Evolutionary conservation across 2,329 filamentous ascomycete species (phyloP).

Genomic region (Sporothrix mexicana): DNA sequence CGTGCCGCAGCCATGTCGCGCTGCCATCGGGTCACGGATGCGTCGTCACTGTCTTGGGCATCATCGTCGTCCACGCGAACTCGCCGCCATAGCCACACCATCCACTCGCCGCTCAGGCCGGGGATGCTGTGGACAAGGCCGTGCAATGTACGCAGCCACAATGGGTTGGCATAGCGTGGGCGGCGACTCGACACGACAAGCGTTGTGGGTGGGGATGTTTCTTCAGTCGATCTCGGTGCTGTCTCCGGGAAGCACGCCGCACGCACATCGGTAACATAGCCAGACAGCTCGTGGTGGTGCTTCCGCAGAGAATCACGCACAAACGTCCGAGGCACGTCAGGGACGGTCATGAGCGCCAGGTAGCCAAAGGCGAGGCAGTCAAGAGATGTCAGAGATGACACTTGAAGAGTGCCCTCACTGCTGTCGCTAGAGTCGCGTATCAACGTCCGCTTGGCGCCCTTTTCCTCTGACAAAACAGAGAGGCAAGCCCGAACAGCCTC

Average conservation of each 20-base stretch:
- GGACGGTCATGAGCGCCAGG: conserved; percentile 70
- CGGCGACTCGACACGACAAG: neutral
- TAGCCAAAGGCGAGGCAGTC: conserved; percentile 86
- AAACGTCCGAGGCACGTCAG: conserved; percentile 46
- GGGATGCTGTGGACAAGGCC: conserved; percentile 44
- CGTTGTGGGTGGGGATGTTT: neutral
- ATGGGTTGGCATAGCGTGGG: conserved; percentile 22
- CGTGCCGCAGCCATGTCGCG: conserved; percentile 28
- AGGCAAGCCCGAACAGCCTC: conserved; percentile 74
- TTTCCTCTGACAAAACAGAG: conserved; percentile 67
- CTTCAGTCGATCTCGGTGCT: too few relatives aligned
- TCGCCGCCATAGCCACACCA: conserved; percentile 41
- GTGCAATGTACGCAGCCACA: conserved; percentile 43
- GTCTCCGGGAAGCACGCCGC: conserved; percentile 26
- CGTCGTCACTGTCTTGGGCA: conserved; percentile 25
- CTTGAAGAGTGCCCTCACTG: conserved; percentile 19
- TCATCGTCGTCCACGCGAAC: conserved; percentile 39
- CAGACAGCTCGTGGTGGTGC: conserved; percentile 34
- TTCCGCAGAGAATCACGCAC: conserved; percentile 40
- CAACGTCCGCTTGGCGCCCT: conserved; percentile 53
- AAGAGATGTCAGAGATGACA: conserved; percentile 63
- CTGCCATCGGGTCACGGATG: conserved; percentile 36
- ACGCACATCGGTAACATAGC: conserved; percentile 37
- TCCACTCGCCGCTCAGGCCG: conserved; percentile 45
- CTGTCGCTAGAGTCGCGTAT: conserved; percentile 51